These are phyloP conservation scores for Phytopythium sindhum DNA, from an alignment of 352 stramenopile genomes.

Conservation along the genomic window DNA sequence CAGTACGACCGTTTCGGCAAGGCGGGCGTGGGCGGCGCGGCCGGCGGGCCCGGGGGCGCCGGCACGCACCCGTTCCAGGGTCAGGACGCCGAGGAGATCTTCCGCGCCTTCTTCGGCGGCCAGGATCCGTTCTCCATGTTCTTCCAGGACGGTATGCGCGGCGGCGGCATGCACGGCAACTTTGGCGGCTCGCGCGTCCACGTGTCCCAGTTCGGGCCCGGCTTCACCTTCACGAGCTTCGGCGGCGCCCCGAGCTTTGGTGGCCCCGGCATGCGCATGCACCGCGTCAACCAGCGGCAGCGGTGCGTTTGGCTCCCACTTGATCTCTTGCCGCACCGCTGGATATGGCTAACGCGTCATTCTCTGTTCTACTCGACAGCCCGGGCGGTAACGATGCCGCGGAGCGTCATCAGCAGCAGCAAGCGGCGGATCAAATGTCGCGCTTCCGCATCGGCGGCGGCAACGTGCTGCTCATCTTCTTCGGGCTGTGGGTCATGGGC, in stretches of 20 bases:
- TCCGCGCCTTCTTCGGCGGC: slow-evolving; percentile 76
- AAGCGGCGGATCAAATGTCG: slow-evolving; percentile 34
- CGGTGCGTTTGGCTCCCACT: slow-evolving; percentile 21
- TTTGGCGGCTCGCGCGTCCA: slow-evolving; percentile 64
- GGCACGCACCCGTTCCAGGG: slow-evolving; percentile 59
- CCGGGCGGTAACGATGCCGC: neutral
- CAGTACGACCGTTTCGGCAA: slow-evolving; percentile 92
- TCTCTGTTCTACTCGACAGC: neutral
- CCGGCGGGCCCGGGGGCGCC: slow-evolving; percentile 23
- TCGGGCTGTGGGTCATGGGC: slow-evolving; percentile 79
- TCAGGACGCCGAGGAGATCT: slow-evolving; percentile 79
- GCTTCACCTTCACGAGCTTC: slow-evolving; percentile 76
- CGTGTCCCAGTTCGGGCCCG: slow-evolving; percentile 74
- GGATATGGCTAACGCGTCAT: neutral
- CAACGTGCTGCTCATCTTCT: slow-evolving; percentile 72
- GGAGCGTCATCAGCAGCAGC: slow-evolving; percentile 4
- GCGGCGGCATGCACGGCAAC: slow-evolving; percentile 34
- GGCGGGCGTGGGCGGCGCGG: slow-evolving; percentile 45
- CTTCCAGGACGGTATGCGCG: slow-evolving; percentile 70
- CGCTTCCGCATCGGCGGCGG: slow-evolving; percentile 63
- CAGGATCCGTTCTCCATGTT: slow-evolving; percentile 85
- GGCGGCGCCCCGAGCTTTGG: slow-evolving; percentile 19
- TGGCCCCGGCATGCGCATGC: slow-evolving; percentile 47
- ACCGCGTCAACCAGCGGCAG: slow-evolving; percentile 47
- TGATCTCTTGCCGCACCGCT: neutral